Evolutionary conservation across 495 filamentous ascomycete species (phyloP).

Genomic region (Podospora conica): DNA sequence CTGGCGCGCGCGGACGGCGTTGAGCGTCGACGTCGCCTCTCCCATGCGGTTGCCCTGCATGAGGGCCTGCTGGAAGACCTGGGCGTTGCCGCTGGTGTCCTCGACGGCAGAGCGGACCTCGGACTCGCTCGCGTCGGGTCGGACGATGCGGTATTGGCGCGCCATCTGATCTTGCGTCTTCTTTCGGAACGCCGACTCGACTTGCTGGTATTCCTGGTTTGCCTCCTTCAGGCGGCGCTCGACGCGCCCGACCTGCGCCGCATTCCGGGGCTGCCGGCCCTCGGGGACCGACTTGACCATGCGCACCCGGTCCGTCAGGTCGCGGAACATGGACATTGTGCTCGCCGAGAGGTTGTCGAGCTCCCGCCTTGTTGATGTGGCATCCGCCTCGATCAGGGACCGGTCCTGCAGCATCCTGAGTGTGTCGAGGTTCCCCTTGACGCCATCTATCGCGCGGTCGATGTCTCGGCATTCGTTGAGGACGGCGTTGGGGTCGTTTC

Average conservation of each 20-base stretch:
- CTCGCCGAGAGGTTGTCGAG: slow-evolving; percentile 57
- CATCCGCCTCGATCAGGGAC: slow-evolving; percentile 54
- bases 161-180: slow-evolving; percentile 74
- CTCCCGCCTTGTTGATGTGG: slow-evolving; percentile 47
- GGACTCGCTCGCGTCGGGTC: slow-evolving; percentile 72
- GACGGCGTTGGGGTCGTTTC: slow-evolving; percentile 60
- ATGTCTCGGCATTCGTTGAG: slow-evolving; percentile 78
- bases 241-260: slow-evolving; percentile 69
- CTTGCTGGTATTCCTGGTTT: slow-evolving; percentile 70
- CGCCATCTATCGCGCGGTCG: slow-evolving; percentile 65
- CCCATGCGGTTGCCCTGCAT: slow-evolving; percentile 66
- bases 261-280: slow-evolving; percentile 60
- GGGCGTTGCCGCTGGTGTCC: slow-evolving; percentile 57
- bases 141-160: slow-evolving; percentile 83
- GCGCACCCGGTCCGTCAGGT: slow-evolving; percentile 66
- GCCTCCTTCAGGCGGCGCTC: slow-evolving; percentile 72
- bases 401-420: slow-evolving; percentile 54
- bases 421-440: slow-evolving; percentile 58
- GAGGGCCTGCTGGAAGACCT: slow-evolving; percentile 78
- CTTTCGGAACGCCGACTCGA: slow-evolving; percentile 70
- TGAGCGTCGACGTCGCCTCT: slow-evolving; percentile 69
- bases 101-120: slow-evolving; percentile 74
- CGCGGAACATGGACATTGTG: slow-evolving; percentile 74
- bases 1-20: slow-evolving; percentile 75
- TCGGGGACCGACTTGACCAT: slow-evolving; percentile 74